Conservation (phyloP, 2,329 filamentous ascomycete species). For the Microcyclosporella mali region DNA sequence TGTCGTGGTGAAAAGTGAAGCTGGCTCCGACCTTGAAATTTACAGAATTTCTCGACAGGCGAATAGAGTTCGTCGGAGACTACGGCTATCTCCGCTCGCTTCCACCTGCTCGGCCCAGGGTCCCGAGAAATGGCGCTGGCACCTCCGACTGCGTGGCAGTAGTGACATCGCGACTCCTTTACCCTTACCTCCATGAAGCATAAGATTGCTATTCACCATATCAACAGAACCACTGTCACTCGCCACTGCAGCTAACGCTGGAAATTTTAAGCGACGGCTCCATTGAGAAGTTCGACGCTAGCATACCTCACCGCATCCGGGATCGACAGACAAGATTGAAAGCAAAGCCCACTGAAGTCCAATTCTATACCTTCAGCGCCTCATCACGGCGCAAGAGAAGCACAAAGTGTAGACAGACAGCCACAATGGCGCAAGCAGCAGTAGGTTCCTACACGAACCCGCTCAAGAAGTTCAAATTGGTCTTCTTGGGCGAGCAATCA, state of each 20-base stretch:
- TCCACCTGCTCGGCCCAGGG: neutral
- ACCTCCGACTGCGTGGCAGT: neutral
- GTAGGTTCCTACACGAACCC: constrained; percentile 95
- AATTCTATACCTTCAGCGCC: neutral
- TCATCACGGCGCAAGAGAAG: neutral
- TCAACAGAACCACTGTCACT: no score
- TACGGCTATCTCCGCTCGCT: constrained; percentile 4
- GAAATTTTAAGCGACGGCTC: neutral
- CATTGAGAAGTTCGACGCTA: neutral
- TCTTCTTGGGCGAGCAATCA: constrained; percentile 97
- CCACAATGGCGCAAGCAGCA: constrained; percentile 65
- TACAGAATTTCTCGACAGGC: constrained; percentile 2
- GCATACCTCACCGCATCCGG: constrained; percentile 9
- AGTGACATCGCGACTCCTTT: no score
- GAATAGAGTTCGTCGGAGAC: neutral
- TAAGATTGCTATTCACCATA: no score
- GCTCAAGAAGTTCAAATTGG: constrained; percentile 99
- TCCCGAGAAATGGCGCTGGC: neutral
- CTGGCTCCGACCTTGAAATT: neutral
- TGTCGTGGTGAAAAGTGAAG: neutral
- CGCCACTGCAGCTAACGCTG: no score
- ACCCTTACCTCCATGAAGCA: no score
- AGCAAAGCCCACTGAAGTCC: neutral
- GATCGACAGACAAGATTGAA: neutral
- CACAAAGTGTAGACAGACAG: neutral